Evolutionary conservation across 768 basidiomycete species (phyloP).

Genomic region (Clitopilus hobsonii): DNA sequence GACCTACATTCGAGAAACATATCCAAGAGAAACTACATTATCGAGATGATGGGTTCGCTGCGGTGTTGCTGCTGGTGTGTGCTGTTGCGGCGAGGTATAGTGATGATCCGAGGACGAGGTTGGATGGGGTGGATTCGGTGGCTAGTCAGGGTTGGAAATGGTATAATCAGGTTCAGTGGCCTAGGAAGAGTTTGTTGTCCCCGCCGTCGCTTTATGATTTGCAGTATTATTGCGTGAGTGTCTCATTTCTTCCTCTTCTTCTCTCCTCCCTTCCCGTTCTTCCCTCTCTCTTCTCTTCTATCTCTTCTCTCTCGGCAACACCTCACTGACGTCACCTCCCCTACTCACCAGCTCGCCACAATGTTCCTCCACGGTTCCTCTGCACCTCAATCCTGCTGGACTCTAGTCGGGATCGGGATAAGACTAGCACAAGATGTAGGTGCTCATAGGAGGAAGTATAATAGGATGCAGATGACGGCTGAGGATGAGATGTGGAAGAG

Average conservation of each 20-base stretch:
- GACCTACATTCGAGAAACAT: slow-evolving; percentile 56
- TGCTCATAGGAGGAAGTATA: slow-evolving; percentile 49
- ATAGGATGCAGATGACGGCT: slow-evolving; percentile 28
- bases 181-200: slow-evolving; percentile 56
- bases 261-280: too few relatives aligned
- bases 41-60: slow-evolving; percentile 46
- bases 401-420: slow-evolving; percentile 64
- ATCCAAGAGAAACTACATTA: slow-evolving; percentile 46
- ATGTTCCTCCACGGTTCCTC: slow-evolving; percentile 53
- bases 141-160: slow-evolving; percentile 62
- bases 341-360: slow-evolving; percentile 40
- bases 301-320: too few relatives aligned
- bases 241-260: neutral
- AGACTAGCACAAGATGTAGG: slow-evolving; percentile 77
- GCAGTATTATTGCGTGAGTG: slow-evolving; percentile 57
- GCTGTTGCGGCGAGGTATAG: slow-evolving; percentile 60
- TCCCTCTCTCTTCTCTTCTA: too few relatives aligned
- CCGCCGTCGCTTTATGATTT: slow-evolving; percentile 71
- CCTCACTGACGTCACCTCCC: too few relatives aligned
- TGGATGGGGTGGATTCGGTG: slow-evolving; percentile 29
- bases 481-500: slow-evolving; percentile 78
- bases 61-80: slow-evolving; percentile 64
- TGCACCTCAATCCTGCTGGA: slow-evolving; percentile 65
- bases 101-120: slow-evolving; percentile 50
- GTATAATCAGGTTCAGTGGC: slow-evolving; percentile 64